Base-by-base conservation (phyloP, 2,329 filamentous ascomycete genomes). In the Aureobasidium sp. region DNA sequence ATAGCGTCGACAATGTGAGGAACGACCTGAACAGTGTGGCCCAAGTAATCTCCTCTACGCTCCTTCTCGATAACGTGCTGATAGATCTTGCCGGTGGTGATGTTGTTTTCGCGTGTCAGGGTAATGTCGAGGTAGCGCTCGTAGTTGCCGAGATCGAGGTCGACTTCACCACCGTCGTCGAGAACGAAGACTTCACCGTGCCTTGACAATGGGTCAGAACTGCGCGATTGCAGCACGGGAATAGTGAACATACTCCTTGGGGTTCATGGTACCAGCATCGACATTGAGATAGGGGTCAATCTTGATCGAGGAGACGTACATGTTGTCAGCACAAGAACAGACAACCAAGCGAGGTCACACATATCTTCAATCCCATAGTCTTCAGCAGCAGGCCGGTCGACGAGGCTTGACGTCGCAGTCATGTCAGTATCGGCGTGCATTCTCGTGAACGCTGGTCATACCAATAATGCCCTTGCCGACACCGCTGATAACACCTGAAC, bases 51-150 rank as follows among this genome's bases (percentile, higher is more conserved):
- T 61, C 85, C 86, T 64, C 78, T 77, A 66, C 86, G 79, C 75
- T 88, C 85, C 64, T 84, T 85, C 70, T 91, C 85, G 69, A 96
- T 91, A 59, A 97, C 92, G 69, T 89, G 85, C 71, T 90, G 82
- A 77, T 97, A 97, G 68, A 97, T 91, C 79, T 97, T 97, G 72
- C 94, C 94, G 6, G 93, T 96, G 3, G 94, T 99, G 76, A 99
- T 96, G 76, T 97, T 97, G 79, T 93, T 91, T 68, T 96, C 91
- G 64, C 87, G 82, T 9, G 85, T 90, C 64, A 97, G 81, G 61
- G 87, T 89, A 66, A 93, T 87, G 70, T 87, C 87, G 60, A 96
- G 85, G 72, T 96, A 96, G 47, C 87, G 82, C 73, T 90, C 87
- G 76, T 89, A 90, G 74, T 90, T 90, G 66, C 87, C 87, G 37